A percentile compares a stretch with the other conserved stretches of the same genome.
These are phyloP conservation scores for Globisporangium nunn DNA, from an alignment of 352 stramenopile species.

Conservation along the genomic window DNA sequence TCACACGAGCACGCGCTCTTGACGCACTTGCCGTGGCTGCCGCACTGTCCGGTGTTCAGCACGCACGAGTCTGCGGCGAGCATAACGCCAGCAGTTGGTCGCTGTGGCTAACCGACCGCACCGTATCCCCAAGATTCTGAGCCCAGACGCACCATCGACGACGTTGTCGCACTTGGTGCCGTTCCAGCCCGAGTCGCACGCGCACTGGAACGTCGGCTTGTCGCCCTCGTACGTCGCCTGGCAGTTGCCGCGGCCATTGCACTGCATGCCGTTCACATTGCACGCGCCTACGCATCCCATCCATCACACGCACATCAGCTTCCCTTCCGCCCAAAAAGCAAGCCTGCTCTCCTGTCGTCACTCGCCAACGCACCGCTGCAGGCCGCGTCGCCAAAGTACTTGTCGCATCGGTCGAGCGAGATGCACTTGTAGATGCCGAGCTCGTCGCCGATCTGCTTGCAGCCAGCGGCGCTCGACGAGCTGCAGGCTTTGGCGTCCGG, in stretches of 20 bases:
- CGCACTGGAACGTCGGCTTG: slow-evolving; percentile 45
- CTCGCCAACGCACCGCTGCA: slow-evolving; percentile 43
- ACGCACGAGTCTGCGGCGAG: slow-evolving; percentile 27
- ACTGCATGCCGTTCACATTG: slow-evolving; percentile 40
- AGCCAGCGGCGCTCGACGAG: slow-evolving; percentile 12
- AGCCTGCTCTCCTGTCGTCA: no score
- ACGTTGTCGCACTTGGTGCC: slow-evolving; percentile 59
- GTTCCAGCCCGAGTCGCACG: slow-evolving; percentile 63
- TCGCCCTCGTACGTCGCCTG: slow-evolving; percentile 20
- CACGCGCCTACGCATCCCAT: slow-evolving; percentile 21
- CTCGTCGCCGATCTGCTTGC: slow-evolving; percentile 19
- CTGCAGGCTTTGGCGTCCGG: slow-evolving; percentile 18
- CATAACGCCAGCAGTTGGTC: no score
- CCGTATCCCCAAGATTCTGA: no score
- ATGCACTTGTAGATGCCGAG: slow-evolving; percentile 78
- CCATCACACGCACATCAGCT: background rate
- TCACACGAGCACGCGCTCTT: slow-evolving; percentile 28
- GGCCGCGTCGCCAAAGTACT: slow-evolving; percentile 42
- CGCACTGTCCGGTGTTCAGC: slow-evolving; percentile 33
- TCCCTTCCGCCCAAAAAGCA: background rate
- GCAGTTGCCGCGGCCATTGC: slow-evolving; percentile 64
- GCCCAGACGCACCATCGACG: slow-evolving; percentile 23
- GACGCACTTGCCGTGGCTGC: slow-evolving; percentile 34
- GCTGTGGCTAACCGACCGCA: no score
- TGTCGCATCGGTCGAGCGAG: slow-evolving; percentile 64